Base-by-base conservation (phyloP, 306 rosid species). In the Datisca glomerata region DNA sequence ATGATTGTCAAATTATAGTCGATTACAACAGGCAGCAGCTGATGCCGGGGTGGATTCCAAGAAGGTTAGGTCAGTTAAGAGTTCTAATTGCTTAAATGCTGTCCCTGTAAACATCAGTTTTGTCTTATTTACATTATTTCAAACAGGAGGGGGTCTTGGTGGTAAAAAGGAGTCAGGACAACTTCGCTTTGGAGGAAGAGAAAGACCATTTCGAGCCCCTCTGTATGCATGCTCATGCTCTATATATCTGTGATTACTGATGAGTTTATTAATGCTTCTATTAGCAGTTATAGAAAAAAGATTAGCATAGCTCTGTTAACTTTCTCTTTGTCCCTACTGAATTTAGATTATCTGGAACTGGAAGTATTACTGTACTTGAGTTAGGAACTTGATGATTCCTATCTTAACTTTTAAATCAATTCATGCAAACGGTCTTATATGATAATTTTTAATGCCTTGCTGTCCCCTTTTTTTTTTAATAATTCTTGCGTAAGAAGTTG, bases 81-180 rank as follows among this genome's bases (percentile, higher is more conserved):
- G 6, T 25, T 67, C 49, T 42, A 53, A 40, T 64, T 56, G 33
- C 24, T 33, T 25, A 41, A 28, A 45, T n/a, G 12, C 46, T 47
- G 35, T 20, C 32, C 49, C 18, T 21, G 1, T 36, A 25, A 35
- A 12, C 51, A 21, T 41, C 24, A 29, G 24, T 43, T 53, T 65
- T 27, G 48, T 51, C 22, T 57, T 7, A 41, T 25, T 36, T 56
- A 24, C 19, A 4, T 23, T 33, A 35, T 31, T 56, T 46, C n/a
- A n/a, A n/a, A 22, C 56, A 87, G 94, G 96, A 55, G 94, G 96
- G 22, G 96, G 94, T 49, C 86, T 87, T 52, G 81, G 96, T 45
- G 93, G 96, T 53, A 69, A 67, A 73, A 87, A 87, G 71, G 96
- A 87, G 63, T 87, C 97, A 6, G 97, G 97, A 47, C 97, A 87